phyloP scores from a whole-genome alignment of 257 asterid species.

The Cynanchum wilfordii region DNA sequence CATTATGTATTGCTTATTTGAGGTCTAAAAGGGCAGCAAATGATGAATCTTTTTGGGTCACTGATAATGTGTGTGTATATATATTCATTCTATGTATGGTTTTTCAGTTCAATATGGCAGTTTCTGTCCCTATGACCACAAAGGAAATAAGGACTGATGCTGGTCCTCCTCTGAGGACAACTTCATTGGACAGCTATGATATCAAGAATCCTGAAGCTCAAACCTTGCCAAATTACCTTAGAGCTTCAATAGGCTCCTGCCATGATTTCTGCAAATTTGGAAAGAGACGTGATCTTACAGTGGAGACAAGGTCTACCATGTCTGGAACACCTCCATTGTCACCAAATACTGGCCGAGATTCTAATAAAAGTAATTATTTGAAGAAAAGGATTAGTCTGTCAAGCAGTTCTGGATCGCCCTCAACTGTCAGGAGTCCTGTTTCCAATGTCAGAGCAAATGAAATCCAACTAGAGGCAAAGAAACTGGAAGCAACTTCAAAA shows the following conservation, averaged over 20 bases:
- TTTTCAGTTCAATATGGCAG: conserved; percentile 1
- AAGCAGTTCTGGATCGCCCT: not conserved
- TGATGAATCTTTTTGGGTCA: not conserved
- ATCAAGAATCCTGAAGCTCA: conserved; percentile 6
- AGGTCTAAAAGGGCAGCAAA: too few species aligned
- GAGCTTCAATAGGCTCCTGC: conserved; percentile 28
- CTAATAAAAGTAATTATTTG: conserved; percentile 12
- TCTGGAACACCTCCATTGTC: not conserved
- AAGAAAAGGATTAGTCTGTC: not conserved
- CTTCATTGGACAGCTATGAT: conserved; percentile 17
- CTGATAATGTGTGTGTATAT: not conserved
- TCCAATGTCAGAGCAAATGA: conserved; percentile 3
- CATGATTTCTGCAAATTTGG: conserved; percentile 30
- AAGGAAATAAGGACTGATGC: conserved; percentile 12
- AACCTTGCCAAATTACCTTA: conserved; percentile 20
- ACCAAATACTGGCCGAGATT: not conserved
- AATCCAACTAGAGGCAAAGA: conserved; percentile 7
- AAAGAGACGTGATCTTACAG: not conserved
- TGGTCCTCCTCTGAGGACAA: conserved; percentile 13
- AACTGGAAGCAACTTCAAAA: conserved; percentile 9
- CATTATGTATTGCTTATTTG: too few species aligned
- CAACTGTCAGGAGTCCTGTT: not conserved
- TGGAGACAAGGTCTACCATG: not conserved
- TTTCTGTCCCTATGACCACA: conserved; percentile 2
- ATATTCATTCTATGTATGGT: not conserved